phyloP scores from a whole-genome alignment of 1,139 yeast genomes.

The Candida sp. region DNA sequence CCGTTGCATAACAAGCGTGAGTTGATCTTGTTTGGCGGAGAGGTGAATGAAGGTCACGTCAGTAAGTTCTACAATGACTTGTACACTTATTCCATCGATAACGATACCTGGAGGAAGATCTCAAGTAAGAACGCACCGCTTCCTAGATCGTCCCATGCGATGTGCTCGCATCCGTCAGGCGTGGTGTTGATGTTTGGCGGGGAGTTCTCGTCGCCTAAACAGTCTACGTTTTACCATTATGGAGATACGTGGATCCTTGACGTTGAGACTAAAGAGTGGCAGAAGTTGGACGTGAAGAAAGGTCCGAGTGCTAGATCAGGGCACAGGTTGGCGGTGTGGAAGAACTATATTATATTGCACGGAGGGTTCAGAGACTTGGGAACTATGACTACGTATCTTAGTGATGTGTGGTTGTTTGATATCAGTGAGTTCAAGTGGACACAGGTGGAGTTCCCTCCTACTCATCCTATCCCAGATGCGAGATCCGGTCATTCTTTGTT shows the following conservation, averaged over 20 bases:
- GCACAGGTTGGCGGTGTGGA: constrained; percentile 90
- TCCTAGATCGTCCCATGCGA: constrained; percentile 93
- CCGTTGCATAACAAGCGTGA: constrained; percentile 82
- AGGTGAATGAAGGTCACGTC: constrained; percentile 55
- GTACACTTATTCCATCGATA: constrained; percentile 72
- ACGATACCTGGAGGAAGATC: constrained; percentile 80
- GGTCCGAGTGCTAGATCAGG: constrained; percentile 90
- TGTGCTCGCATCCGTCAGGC: constrained; percentile 95
- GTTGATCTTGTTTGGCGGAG: constrained; percentile 90
- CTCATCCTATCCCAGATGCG: constrained; percentile 85
- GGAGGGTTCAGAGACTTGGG: constrained; percentile 98
- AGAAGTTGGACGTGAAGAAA: constrained; percentile 74
- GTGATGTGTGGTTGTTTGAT: constrained; percentile 94
- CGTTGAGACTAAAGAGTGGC: constrained; percentile 86
- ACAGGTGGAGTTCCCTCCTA: constrained; percentile 86
- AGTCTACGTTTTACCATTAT: constrained; percentile 93
- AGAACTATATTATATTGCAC: constrained; percentile 79
- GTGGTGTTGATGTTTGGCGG: constrained; percentile 90
- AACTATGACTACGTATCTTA: constrained; percentile 76
- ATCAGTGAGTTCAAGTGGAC: constrained; percentile 89
- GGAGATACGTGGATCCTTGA: constrained; percentile 97
- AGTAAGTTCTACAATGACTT: constrained; percentile 84
- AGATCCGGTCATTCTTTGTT: constrained; percentile 93
- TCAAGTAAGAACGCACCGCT: constrained; percentile 88
- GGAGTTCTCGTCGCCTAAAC: constrained; percentile 96